Evolutionary conservation across 1,284 basidiomycete genomes (phyloP).

Genomic region (Sanghuangporus sanghuang): DNA sequence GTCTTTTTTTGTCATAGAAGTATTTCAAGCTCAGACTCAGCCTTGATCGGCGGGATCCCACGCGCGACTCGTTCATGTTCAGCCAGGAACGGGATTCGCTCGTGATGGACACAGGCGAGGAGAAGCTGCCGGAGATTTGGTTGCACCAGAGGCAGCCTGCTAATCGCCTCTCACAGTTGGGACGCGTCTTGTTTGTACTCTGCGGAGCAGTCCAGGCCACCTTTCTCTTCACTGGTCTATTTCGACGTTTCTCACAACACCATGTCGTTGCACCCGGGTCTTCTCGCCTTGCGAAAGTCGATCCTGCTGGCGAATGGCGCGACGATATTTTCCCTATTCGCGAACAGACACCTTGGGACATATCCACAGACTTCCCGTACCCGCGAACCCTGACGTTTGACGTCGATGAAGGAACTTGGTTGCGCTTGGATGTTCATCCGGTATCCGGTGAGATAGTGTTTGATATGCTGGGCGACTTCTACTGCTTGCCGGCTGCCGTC

Average conservation of each 20-base stretch:
- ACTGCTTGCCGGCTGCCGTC: constrained; percentile 51
- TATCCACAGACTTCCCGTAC: constrained; percentile 70
- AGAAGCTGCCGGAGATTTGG: not conserved
- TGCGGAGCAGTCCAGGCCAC: not conserved
- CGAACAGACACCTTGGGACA: constrained; percentile 63
- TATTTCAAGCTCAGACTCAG: not conserved
- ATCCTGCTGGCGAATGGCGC: constrained; percentile 40
- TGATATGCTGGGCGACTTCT: constrained; percentile 69
- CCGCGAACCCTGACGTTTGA: constrained; percentile 61
- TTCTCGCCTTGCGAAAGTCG: not conserved
- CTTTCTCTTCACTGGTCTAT: not conserved
- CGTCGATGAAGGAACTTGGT: constrained; percentile 67
- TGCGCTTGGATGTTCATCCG: constrained; percentile 66
- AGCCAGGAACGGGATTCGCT: not conserved
- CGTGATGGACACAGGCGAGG: not conserved
- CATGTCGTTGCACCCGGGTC: not conserved
- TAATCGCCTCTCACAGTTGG: constrained; percentile 1
- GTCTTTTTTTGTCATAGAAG: not conserved
- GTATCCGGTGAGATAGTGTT: constrained; percentile 65
- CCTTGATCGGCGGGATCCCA: not conserved
- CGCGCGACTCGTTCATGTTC: not conserved
- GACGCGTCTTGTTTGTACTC: constrained; percentile 1
- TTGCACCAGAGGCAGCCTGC: not conserved
- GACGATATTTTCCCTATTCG: constrained; percentile 64
- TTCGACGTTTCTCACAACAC: not conserved